Evolutionary conservation across 306 rosid genomes (phyloP), one percentile per base, ranked within the genome.

Genomic region (Pyrus communis): DNA sequence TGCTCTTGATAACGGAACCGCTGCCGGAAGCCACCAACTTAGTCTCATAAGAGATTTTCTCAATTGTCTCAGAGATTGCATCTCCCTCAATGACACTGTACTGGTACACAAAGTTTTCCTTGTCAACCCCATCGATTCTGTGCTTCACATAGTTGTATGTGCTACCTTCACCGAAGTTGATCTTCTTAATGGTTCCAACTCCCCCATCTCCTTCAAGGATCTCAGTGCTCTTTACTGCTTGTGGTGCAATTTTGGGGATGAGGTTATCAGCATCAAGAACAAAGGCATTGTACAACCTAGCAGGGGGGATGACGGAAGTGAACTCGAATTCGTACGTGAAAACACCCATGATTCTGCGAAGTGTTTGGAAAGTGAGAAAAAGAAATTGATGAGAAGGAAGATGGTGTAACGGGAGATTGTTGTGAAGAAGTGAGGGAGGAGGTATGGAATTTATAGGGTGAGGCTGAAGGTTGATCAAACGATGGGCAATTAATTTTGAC

Each of bases 211-310:
- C 54, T 49, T 49, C 54, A 49, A 49, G 54, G 19, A 49, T 49
- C 54, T 49, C 8, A 49, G 54, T 17, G 8, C 54, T 46, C 19
- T 49, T 49, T 8, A 49, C 54, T 4, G 54, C 54, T 0, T 49
- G 54, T 15, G 54, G 54, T 49, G 54, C 54, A 49, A 49, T 14
- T 5, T 49, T 49, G 0, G 54, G 54, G 1, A 49, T 49, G 19
- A 49, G 54, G 8, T 49, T 49, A 19, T 49, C 19, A 17, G 76
- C 74, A 75, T 86, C 86, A 14, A 70, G 13, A 11, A 85, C 33
- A 40, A 90, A 67, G 46, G 90, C 89, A 79, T 86, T 88, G 92
- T 77, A 88, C n/a, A 88, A 78, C 82, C 80, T 86, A 21, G 84
- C 5, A 10, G 43, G 51, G 7, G 19, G 19, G 5, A 90, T 84